Conservation (phyloP, 225 moss, liverwort and hornwort genomes). For the Sphagnum tenellum region DNA sequence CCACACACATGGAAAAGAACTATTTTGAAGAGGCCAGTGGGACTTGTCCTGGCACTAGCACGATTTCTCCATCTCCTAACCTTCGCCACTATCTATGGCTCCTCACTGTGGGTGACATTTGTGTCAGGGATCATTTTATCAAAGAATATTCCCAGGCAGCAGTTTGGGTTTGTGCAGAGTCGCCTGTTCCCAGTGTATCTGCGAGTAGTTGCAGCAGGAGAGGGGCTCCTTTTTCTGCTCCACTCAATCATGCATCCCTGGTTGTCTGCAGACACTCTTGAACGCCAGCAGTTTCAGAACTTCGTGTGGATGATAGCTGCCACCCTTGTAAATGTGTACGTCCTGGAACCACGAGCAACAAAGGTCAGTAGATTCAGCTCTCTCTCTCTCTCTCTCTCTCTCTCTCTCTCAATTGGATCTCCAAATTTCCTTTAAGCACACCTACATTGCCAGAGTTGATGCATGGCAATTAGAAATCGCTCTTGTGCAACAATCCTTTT, state of each 20-base stretch:
- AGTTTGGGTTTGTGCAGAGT: slow-evolving; percentile 56
- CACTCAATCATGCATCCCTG: slow-evolving; percentile 40
- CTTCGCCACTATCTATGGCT: slow-evolving; percentile 43
- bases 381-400: too few relatives aligned
- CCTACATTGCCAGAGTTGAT: too few relatives aligned
- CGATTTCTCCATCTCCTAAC: slow-evolving; percentile 48
- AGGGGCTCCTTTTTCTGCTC: slow-evolving; percentile 23
- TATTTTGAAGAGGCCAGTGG: slow-evolving; percentile 25
- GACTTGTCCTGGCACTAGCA: slow-evolving; percentile 21
- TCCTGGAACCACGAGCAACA: slow-evolving; percentile 40
- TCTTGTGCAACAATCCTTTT: too few relatives aligned
- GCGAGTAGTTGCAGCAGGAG: slow-evolving; percentile 24
- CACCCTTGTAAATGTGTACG: slow-evolving; percentile 31
- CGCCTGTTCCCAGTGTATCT: slow-evolving; percentile 50
- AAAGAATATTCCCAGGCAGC: slow-evolving; percentile 48
- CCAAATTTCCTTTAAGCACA: too few relatives aligned
- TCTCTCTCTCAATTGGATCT: too few relatives aligned
- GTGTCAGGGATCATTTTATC: slow-evolving; percentile 46
- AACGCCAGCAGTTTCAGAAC: slow-evolving; percentile 36
- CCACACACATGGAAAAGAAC: slow-evolving; percentile 27
- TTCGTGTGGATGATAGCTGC: slow-evolving; percentile 28
- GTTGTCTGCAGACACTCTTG: slow-evolving; percentile 24
- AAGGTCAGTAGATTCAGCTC: slow-evolving; percentile 19
- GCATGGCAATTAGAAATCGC: too few relatives aligned
- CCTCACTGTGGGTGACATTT: slow-evolving; percentile 54